Percentiles rank a stretch among this genome's conserved stretches.
Evolutionary conservation across 768 basidiomycete species (phyloP).

Genomic region (Auricularia heimuer): DNA sequence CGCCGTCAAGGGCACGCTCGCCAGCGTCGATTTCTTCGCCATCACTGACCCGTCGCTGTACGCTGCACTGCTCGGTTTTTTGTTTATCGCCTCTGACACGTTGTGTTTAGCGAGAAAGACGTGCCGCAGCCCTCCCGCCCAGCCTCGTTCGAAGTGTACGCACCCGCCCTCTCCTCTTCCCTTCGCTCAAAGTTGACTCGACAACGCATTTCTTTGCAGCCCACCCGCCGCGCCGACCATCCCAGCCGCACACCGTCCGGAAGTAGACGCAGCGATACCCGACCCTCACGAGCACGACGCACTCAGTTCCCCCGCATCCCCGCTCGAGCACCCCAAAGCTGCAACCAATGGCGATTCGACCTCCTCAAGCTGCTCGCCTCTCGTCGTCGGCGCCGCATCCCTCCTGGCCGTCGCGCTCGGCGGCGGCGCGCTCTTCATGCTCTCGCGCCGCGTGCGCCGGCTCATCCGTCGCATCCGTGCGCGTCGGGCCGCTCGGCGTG

Average conservation of each 20-base stretch:
- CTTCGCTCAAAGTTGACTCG: too few relatives aligned
- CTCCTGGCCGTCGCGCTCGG: not conserved
- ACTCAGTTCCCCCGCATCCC: not conserved
- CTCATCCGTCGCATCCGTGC: too few relatives aligned
- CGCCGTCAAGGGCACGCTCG: not conserved
- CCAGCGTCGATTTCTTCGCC: not conserved
- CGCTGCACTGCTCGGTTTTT: not conserved
- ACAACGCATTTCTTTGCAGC: too few relatives aligned
- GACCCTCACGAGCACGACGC: too few relatives aligned
- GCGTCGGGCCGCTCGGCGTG: too few relatives aligned
- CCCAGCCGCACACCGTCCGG: too few relatives aligned
- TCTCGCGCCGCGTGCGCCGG: not conserved
- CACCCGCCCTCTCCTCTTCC: too few relatives aligned
- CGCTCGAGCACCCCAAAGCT: not conserved
- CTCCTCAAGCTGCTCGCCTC: not conserved
- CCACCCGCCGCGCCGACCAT: too few relatives aligned
- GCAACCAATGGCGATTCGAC: not conserved
- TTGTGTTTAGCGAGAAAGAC: not conserved
- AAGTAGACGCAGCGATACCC: too few relatives aligned
- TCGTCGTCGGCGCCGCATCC: not conserved
- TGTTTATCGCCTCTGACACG: not conserved
- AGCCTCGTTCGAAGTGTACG: not conserved
- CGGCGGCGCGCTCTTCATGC: not conserved
- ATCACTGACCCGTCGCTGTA: not conserved
- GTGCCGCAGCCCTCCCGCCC: not conserved